phyloP scores from a whole-genome alignment of 352 stramenopile genomes.

The Pilasporangium apinafurcum region DNA sequence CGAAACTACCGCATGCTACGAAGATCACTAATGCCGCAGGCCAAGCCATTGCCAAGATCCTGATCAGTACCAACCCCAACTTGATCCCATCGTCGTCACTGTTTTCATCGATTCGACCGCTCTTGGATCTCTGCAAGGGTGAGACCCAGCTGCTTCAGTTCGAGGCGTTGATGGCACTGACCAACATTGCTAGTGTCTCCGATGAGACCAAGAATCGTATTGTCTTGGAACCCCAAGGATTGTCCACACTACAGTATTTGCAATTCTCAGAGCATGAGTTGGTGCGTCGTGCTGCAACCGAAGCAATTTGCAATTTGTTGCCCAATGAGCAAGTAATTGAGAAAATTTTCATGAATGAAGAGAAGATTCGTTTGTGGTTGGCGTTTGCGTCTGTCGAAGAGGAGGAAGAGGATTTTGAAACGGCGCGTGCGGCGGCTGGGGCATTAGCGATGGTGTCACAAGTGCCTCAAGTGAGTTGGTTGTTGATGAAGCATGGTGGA shows the following conservation, averaged over 20 bases:
- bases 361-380: constrained; percentile 92
- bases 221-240: constrained; percentile 49
- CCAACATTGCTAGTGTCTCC: constrained; percentile 93
- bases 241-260: constrained; percentile 77
- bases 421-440: constrained; percentile 86
- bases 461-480: constrained; percentile 62
- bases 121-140: constrained; percentile 93
- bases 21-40: constrained; percentile 86
- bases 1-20: constrained; percentile 47
- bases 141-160: constrained; percentile 90
- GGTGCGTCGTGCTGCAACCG: constrained; percentile 94
- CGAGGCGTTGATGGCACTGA: constrained; percentile 95
- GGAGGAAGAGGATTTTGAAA: constrained; percentile 89
- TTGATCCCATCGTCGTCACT: constrained; percentile 75
- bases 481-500: constrained; percentile 62
- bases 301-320: constrained; percentile 96
- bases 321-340: constrained; percentile 91
- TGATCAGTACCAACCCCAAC: constrained; percentile 96
- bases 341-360: constrained; percentile 88
- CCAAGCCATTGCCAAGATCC: constrained; percentile 93
- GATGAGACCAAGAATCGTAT: constrained; percentile 93
- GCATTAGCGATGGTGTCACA: constrained; percentile 92
- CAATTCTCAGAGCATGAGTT: constrained; percentile 98
- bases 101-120: constrained; percentile 70
- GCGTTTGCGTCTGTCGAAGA: constrained; percentile 91